Percentiles rank a stretch among this genome's conserved stretches.
phyloP scores from a whole-genome alignment of 352 stramenopile species.

The Pythium volutum region DNA sequence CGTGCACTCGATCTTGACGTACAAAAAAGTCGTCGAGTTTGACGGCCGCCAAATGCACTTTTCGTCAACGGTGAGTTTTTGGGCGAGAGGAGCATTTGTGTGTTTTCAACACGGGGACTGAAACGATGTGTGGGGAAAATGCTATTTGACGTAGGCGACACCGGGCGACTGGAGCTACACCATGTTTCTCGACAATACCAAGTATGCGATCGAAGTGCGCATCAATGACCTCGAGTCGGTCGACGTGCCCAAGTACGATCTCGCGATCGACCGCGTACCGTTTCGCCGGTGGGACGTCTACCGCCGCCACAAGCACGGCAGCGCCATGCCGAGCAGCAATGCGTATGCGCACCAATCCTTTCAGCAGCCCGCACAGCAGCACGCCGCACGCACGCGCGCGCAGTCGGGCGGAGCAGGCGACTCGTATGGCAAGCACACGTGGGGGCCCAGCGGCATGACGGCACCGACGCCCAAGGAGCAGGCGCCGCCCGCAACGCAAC shows the following conservation, averaged over 20 bases:
- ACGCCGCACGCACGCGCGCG: slow-evolving; percentile 2
- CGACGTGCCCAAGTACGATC: slow-evolving; percentile 86
- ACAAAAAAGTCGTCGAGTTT: slow-evolving; percentile 86
- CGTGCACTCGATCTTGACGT: slow-evolving; percentile 80
- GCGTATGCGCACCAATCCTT: slow-evolving; percentile 25
- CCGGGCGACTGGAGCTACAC: slow-evolving; percentile 75
- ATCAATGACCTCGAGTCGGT: slow-evolving; percentile 78
- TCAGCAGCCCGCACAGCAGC: slow-evolving; percentile 20
- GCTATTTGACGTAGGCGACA: slow-evolving; percentile 64
- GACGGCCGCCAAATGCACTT: slow-evolving; percentile 82
- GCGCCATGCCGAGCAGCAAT: neutral
- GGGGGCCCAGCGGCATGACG: slow-evolving; percentile 53
- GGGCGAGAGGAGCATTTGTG: no score
- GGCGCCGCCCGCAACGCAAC: slow-evolving; percentile 29
- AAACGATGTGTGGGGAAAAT: neutral
- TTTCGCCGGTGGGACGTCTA: slow-evolving; percentile 85
- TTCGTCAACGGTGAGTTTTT: slow-evolving; percentile 68
- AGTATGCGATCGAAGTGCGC: slow-evolving; percentile 75
- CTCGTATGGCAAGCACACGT: slow-evolving; percentile 62
- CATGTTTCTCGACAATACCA: slow-evolving; percentile 75
- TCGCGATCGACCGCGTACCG: slow-evolving; percentile 74
- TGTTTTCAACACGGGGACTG: no score
- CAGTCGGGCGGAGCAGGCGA: slow-evolving; percentile 12
- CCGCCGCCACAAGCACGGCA: slow-evolving; percentile 54
- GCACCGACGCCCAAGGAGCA: slow-evolving; percentile 27